Percentiles rank a stretch among this genome's conserved stretches.
Evolutionary conservation across 257 asterid species (phyloP).

Genomic region (Misopates orontium): DNA sequence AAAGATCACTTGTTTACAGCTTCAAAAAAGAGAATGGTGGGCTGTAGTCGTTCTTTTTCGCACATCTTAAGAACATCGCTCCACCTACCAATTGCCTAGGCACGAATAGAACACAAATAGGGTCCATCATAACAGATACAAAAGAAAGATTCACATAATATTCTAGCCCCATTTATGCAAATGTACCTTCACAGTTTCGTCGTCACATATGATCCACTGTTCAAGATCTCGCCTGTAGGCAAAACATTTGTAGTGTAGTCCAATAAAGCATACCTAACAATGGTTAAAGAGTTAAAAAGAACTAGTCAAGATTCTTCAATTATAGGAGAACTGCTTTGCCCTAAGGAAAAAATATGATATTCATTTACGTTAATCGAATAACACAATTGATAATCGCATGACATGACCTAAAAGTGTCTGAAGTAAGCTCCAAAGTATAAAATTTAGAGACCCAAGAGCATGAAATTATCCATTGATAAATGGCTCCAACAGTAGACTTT

Average conservation of each 20-base stretch:
- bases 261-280: slow-evolving; percentile 62
- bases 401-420: too few species aligned
- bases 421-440: too few species aligned
- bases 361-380: too few species aligned
- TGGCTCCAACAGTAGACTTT: too few species aligned
- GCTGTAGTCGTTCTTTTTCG: slow-evolving; percentile 89
- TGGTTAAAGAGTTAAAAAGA: neutral
- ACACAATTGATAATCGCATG: too few species aligned
- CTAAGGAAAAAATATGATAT: too few species aligned
- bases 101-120: slow-evolving; percentile 2
- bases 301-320: too few species aligned
- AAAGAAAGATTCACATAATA: neutral
- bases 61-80: slow-evolving; percentile 78
- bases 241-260: slow-evolving; percentile 95
- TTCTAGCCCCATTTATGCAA: slow-evolving; percentile 10
- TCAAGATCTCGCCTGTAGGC: slow-evolving; percentile 73
- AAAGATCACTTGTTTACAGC: slow-evolving; percentile 60
- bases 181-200: slow-evolving; percentile 85
- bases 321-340: too few species aligned
- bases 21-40: slow-evolving; percentile 87
- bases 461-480: too few species aligned
- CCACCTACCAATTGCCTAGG: slow-evolving; percentile 87
- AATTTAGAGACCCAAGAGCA: too few species aligned
- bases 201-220: slow-evolving; percentile 91
- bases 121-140: slow-evolving; percentile 7